Conservation (phyloP, 2,329 filamentous ascomycete genomes). For the Penicillium hordei region DNA sequence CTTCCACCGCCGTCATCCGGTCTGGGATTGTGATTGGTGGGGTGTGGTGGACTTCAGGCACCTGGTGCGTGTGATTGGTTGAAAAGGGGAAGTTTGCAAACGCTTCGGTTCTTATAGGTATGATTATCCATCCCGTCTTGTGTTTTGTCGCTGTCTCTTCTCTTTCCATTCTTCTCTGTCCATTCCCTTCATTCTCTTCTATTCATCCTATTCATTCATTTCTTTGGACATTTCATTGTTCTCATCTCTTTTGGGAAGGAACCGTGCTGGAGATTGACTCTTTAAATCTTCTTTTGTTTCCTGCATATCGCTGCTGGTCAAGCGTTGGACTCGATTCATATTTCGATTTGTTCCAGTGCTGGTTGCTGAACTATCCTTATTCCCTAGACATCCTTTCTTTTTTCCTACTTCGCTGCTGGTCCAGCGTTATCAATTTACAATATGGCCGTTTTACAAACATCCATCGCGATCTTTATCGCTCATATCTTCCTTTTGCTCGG, state of each 20-base stretch:
- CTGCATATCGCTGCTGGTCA: conserved; percentile 17
- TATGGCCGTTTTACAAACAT: conserved; percentile 27
- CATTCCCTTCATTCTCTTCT: too few species aligned
- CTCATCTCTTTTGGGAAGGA: conserved; percentile 15
- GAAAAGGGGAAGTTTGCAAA: background rate
- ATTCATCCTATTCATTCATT: conserved; percentile 4
- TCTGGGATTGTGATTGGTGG: conserved; percentile 20
- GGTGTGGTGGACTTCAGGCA: conserved; percentile 13
- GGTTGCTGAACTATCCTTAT: conserved; percentile 29
- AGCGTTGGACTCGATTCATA: conserved; percentile 5
- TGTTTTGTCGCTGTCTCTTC: background rate
- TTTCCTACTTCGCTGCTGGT: conserved; percentile 29
- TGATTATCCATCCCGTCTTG: background rate
- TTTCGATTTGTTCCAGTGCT: conserved; percentile 22
- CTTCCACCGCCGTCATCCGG: conserved; percentile 4
- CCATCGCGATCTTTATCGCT: conserved; percentile 29
- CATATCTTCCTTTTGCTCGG: conserved; percentile 37
- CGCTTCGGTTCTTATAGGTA: background rate
- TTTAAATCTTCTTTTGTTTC: conserved; percentile 10
- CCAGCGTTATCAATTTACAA: conserved; percentile 28
- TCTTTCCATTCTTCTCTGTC: too few species aligned
- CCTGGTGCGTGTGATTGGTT: conserved; percentile 17
- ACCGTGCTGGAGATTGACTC: conserved; percentile 1
- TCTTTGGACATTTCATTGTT: background rate
- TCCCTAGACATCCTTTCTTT: conserved; percentile 13